Percentiles rank a stretch among this genome's conserved stretches.
These are phyloP conservation scores for Trichoderma asperelloides DNA, from an alignment of 495 filamentous ascomycete species.

Conservation along the genomic window DNA sequence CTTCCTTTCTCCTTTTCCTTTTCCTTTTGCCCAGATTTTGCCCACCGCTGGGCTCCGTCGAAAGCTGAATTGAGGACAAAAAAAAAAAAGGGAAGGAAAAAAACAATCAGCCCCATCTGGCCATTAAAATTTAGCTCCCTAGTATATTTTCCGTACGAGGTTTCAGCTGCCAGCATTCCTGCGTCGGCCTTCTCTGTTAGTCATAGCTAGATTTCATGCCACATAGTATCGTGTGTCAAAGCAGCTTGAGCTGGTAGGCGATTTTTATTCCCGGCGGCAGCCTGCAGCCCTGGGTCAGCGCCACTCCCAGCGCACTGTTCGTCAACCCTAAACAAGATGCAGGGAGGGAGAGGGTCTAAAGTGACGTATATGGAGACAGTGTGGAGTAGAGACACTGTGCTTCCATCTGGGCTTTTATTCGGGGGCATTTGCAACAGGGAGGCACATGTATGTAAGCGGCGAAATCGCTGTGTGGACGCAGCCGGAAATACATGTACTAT, in stretches of 20 bases:
- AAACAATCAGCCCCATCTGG: not conserved
- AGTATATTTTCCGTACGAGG: not conserved
- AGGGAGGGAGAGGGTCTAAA: not conserved
- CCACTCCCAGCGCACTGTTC: not conserved
- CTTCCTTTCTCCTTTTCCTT: not conserved
- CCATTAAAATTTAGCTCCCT: not conserved
- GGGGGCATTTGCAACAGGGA: no score
- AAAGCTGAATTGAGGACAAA: not conserved
- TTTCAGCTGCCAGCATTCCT: not conserved
- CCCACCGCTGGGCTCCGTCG: not conserved
- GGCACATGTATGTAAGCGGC: no score
- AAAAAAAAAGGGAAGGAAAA: not conserved
- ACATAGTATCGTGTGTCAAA: not conserved
- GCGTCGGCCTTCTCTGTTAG: not conserved
- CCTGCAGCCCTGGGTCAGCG: conserved; percentile 5
- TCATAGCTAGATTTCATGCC: not conserved
- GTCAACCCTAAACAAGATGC: not conserved
- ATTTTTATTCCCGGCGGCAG: conserved; percentile 8
- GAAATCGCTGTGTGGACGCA: no score
- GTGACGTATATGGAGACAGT: no score
- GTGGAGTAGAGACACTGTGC: not conserved
- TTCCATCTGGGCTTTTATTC: no score
- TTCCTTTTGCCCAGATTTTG: not conserved
- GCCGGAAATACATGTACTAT: no score
- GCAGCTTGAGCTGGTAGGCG: not conserved